Evolutionary conservation across 2,329 filamentous ascomycete species (phyloP).

Genomic region (Westerdykella ornata): DNA sequence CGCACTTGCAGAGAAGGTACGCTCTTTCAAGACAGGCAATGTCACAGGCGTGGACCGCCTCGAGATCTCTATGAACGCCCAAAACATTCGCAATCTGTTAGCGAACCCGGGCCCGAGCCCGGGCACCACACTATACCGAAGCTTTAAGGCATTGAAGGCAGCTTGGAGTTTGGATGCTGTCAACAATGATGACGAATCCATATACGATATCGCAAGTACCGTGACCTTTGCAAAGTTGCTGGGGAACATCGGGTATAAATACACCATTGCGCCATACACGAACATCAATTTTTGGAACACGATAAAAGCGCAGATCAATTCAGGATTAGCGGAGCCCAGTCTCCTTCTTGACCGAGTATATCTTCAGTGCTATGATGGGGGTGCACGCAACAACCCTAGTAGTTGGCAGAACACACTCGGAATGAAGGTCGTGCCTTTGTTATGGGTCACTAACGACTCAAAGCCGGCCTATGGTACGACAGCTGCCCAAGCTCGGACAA

Average conservation of each 20-base stretch:
- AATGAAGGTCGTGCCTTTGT: constrained; percentile 40
- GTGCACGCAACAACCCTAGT: constrained; percentile 38
- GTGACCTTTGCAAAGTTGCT: constrained; percentile 42
- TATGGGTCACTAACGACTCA: constrained; percentile 45
- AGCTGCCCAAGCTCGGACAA: constrained; percentile 32
- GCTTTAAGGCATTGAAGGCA: constrained; percentile 37
- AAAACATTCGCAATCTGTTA: constrained; percentile 40
- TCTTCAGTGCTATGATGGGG: constrained; percentile 44
- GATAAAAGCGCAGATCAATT: constrained; percentile 20
- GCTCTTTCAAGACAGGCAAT: constrained; percentile 35
- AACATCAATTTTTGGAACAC: constrained; percentile 36
- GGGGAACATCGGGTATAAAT: constrained; percentile 38
- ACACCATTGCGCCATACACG: constrained; percentile 43
- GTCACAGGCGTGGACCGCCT: constrained; percentile 34
- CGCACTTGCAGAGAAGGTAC: constrained; percentile 45
- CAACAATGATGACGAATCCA: constrained; percentile 44
- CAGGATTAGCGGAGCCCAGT: constrained; percentile 22
- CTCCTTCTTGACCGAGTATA: constrained; percentile 39
- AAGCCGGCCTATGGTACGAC: constrained; percentile 40
- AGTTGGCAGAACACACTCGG: constrained; percentile 37
- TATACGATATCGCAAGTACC: constrained; percentile 42
- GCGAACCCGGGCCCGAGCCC: constrained; percentile 12
- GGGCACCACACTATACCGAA: constrained; percentile 35
- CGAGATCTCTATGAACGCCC: constrained; percentile 43
- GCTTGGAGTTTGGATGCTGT: constrained; percentile 44